Percentiles rank a stretch among this genome's conserved stretches.
These are phyloP conservation scores for Sutorius australiensis DNA, from an alignment of 768 basidiomycete genomes.

Conservation along the genomic window DNA sequence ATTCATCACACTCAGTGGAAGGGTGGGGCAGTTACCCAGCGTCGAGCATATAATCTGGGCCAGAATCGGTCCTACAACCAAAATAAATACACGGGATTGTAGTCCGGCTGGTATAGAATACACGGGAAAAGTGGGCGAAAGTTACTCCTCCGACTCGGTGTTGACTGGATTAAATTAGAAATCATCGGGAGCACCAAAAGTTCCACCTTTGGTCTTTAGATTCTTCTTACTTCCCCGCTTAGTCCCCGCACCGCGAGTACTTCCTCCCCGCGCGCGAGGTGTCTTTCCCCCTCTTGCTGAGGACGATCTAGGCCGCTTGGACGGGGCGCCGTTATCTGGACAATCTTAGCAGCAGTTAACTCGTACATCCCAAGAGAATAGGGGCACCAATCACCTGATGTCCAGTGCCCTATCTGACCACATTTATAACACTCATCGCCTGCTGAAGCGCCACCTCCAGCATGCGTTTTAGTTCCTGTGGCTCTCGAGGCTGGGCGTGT, in stretches of 20 bases:
- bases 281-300: conserved; percentile 24
- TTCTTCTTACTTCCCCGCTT: conserved; percentile 29
- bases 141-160: not conserved
- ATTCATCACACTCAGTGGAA: no score
- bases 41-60: no score
- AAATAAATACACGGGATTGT: not conserved
- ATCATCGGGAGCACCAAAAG: conserved; percentile 32
- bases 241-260: conserved; percentile 16
- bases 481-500: conserved; percentile 12
- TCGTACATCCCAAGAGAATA: not conserved
- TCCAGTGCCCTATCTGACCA: conserved; percentile 57
- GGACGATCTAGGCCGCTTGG: conserved; percentile 27
- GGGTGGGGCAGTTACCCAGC: no score
- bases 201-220: conserved; percentile 32
- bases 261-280: conserved; percentile 25
- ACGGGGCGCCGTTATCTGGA: conserved; percentile 20
- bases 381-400: conserved; percentile 39
- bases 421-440: conserved; percentile 48
- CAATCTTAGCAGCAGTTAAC: conserved; percentile 19
- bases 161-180: conserved; percentile 8
- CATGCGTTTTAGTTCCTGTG: not conserved
- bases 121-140: not conserved
- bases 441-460: conserved; percentile 5
- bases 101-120: not conserved
- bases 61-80: not conserved